Evolutionary conservation across 2,329 filamentous ascomycete genomes (phyloP).

Genomic region (Albophoma yamanashiensis): DNA sequence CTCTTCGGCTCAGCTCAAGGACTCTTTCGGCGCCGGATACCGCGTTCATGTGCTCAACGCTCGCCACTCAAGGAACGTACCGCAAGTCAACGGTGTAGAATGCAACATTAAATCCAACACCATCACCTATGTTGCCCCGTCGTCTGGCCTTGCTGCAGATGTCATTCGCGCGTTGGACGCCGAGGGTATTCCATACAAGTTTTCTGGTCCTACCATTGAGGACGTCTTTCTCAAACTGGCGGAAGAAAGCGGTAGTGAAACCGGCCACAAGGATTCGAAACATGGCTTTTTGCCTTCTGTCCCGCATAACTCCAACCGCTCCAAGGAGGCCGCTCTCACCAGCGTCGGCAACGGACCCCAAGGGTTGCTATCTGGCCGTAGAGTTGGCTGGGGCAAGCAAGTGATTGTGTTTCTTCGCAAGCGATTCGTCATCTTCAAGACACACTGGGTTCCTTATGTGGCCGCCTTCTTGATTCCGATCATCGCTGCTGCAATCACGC

Average conservation of each 20-base stretch:
- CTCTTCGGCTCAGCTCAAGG: constrained; percentile 77
- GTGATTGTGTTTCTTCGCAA: constrained; percentile 67
- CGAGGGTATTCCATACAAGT: constrained; percentile 61
- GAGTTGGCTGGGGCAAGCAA: constrained; percentile 57
- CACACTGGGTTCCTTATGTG: constrained; percentile 68
- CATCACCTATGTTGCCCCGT: constrained; percentile 59
- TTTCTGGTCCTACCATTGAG: constrained; percentile 83
- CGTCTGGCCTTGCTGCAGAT: constrained; percentile 58
- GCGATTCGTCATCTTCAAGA: constrained; percentile 62
- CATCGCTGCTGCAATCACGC: constrained; percentile 67
- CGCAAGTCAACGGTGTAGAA: constrained; percentile 42
- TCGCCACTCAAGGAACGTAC: constrained; percentile 33
- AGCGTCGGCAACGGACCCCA: not conserved
- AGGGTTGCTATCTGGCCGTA: constrained; percentile 6
- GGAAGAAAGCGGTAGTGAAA: constrained; percentile 54
- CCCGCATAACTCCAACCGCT: not conserved
- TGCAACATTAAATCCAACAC: constrained; percentile 57
- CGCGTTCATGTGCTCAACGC: constrained; percentile 63
- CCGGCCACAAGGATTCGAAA: constrained; percentile 5
- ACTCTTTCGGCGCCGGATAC: constrained; percentile 73
- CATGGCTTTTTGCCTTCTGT: constrained; percentile 2
- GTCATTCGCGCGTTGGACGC: constrained; percentile 62
- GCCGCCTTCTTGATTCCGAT: constrained; percentile 70
- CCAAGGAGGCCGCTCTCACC: not conserved
- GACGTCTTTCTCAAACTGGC: constrained; percentile 84